Conservation (phyloP, 495 filamentous ascomycete genomes). For the Aspergillus nanangensis region DNA sequence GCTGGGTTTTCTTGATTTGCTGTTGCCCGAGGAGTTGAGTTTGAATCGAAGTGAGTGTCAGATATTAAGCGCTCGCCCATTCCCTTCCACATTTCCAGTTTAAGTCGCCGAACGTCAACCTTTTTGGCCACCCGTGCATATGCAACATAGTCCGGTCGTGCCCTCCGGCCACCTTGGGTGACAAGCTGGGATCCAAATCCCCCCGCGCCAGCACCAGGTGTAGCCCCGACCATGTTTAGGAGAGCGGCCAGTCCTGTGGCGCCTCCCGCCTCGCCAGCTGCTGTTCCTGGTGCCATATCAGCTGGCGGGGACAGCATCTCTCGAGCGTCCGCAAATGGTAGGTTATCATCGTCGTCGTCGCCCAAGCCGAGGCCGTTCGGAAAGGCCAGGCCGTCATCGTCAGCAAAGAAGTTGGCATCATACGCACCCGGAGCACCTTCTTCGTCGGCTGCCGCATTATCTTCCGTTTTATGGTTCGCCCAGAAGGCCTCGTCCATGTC, state of each 20-base stretch:
- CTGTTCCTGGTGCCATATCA: constrained; percentile 31
- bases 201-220: constrained; percentile 37
- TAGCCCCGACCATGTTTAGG: constrained; percentile 42
- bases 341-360: constrained; percentile 74
- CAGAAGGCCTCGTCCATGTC: constrained; percentile 96
- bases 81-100: constrained; percentile 93
- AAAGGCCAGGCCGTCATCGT: constrained; percentile 85
- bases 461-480: constrained; percentile 68
- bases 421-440: constrained; percentile 64
- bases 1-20: constrained; percentile 20
- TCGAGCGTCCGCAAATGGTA: constrained; percentile 84
- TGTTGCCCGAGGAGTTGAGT: constrained; percentile 24
- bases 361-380: constrained; percentile 54
- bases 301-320: constrained; percentile 81
- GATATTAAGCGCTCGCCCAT: constrained; percentile 55
- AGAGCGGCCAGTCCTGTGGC: constrained; percentile 36
- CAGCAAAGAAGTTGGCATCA: constrained; percentile 96
- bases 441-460: constrained; percentile 49
- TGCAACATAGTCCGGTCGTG: constrained; percentile 92
- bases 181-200: constrained; percentile 91
- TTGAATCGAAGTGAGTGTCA: constrained; percentile 28
- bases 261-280: constrained; percentile 32
- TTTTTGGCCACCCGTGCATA: constrained; percentile 97
- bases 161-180: constrained; percentile 70
- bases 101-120: constrained; percentile 92